Evolutionary conservation across 371 early-diverging fungal species (phyloP).

Genomic region (Mortierella sp.): DNA sequence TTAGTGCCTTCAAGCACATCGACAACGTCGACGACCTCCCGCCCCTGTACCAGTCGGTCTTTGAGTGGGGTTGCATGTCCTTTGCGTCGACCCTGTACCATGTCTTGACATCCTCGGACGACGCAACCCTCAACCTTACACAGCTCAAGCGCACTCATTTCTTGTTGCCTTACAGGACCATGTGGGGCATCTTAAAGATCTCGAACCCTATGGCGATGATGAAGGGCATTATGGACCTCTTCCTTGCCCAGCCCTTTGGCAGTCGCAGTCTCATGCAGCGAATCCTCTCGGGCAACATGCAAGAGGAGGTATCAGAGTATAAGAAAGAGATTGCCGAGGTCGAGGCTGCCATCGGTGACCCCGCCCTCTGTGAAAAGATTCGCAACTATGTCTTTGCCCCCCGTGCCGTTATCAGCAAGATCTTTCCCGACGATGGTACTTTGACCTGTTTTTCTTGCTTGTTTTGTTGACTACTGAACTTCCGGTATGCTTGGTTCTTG

Average conservation of each 20-base stretch:
- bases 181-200: slow-evolving; percentile 67
- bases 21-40: slow-evolving; percentile 65
- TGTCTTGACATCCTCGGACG: slow-evolving; percentile 73
- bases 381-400: slow-evolving; percentile 66
- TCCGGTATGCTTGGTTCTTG: neutral
- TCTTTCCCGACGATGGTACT: slow-evolving; percentile 41
- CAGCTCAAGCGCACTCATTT: slow-evolving; percentile 71
- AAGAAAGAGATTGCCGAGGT: slow-evolving; percentile 67
- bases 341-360: slow-evolving; percentile 63
- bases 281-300: slow-evolving; percentile 67
- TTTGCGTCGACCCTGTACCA: slow-evolving; percentile 76
- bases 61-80: slow-evolving; percentile 77
- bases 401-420: slow-evolving; percentile 39
- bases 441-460: neutral
- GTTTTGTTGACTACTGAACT: neutral
- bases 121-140: slow-evolving; percentile 66
- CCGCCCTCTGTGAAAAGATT: slow-evolving; percentile 69
- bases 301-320: slow-evolving; percentile 65
- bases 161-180: slow-evolving; percentile 71
- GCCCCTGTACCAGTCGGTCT: slow-evolving; percentile 62
- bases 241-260: slow-evolving; percentile 78
- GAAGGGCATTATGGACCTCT: slow-evolving; percentile 74
- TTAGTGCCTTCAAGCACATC: slow-evolving; percentile 60
- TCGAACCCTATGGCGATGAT: slow-evolving; percentile 77
- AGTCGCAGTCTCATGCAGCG: slow-evolving; percentile 73